Evolutionary conservation across 2,329 filamentous ascomycete genomes (phyloP).

Genomic region (Colletotrichum abscissum): DNA sequence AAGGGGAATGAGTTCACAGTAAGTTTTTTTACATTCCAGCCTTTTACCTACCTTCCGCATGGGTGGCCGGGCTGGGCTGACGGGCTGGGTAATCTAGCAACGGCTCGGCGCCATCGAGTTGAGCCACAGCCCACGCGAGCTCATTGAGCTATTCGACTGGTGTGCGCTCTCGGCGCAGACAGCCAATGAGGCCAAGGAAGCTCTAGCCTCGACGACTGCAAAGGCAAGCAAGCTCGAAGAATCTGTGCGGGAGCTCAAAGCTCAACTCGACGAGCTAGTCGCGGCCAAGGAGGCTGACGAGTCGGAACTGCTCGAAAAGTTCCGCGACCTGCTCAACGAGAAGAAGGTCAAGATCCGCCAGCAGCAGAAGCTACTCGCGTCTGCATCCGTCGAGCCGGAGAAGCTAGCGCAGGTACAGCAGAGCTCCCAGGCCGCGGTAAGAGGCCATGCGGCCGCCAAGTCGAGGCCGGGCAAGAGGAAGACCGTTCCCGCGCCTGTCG

Average conservation of each 20-base stretch:
- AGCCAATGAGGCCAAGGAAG: constrained; percentile 55
- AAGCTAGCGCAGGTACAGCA: constrained; percentile 37
- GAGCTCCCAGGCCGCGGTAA: constrained; percentile 39
- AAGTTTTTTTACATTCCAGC: constrained; percentile 42
- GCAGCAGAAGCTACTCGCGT: constrained; percentile 71
- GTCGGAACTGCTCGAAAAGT: constrained; percentile 74
- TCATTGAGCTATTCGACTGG: constrained; percentile 77
- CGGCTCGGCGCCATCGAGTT: constrained; percentile 74
- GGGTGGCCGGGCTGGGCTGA: constrained; percentile 14
- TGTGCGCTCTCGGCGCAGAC: constrained; percentile 68
- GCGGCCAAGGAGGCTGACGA: constrained; percentile 75
- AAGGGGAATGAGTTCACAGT: constrained; percentile 77
- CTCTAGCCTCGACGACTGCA: constrained; percentile 54
- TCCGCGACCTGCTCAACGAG: constrained; percentile 77
- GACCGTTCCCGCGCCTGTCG: constrained; percentile 46
- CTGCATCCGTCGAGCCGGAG: constrained; percentile 54
- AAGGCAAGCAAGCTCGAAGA: constrained; percentile 62
- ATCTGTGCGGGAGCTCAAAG: constrained; percentile 67
- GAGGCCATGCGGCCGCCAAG: constrained; percentile 42
- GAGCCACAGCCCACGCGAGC: constrained; percentile 64
- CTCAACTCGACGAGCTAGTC: constrained; percentile 74
- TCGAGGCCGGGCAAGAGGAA: constrained; percentile 65
- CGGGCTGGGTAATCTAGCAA: constrained; percentile 60
- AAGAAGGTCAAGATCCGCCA: constrained; percentile 85
- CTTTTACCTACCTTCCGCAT: constrained; percentile 15